phyloP scores from a whole-genome alignment of 116 monocot genomes.

The Posidonia oceanica region DNA sequence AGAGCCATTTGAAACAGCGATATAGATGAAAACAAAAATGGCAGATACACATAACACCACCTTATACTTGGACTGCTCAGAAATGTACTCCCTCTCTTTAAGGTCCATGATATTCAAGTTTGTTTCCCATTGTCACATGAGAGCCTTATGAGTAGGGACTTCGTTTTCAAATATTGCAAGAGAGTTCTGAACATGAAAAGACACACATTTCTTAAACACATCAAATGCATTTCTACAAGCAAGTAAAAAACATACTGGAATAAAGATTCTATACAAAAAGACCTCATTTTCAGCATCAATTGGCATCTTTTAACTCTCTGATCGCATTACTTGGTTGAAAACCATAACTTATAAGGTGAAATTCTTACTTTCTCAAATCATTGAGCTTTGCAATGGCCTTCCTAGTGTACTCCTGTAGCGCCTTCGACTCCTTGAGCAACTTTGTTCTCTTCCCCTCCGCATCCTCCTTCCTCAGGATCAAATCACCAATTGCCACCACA shows the following conservation, averaged over 20 bases:
- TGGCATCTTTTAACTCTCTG: too few species aligned
- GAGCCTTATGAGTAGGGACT: conserved; percentile 50
- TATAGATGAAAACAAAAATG: neutral
- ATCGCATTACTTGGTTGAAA: too few species aligned
- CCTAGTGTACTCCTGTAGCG: conserved; percentile 76
- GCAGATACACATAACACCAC: conserved; percentile 15
- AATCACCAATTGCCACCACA: conserved; percentile 75
- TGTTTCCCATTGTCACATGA: conserved; percentile 85
- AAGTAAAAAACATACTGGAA: neutral
- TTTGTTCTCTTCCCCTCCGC: conserved; percentile 87
- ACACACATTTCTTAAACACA: neutral
- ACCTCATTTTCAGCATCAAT: too few species aligned
- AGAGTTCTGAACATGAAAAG: conserved; percentile 34
- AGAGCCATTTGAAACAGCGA: too few species aligned
- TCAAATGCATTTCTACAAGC: neutral
- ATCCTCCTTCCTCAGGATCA: conserved; percentile 76
- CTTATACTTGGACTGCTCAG: conserved; percentile 76
- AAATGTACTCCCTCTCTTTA: conserved; percentile 80
- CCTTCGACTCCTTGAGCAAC: conserved; percentile 82
- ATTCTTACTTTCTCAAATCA: conserved; percentile 73
- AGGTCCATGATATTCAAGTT: conserved; percentile 86
- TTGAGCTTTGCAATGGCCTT: conserved; percentile 89
- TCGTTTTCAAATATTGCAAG: conserved; percentile 77
- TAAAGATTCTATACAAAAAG: too few species aligned
- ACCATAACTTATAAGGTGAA: neutral